Evolutionary conservation across 2,329 filamentous ascomycete genomes (phyloP), one percentile per base, ranked within the genome.

Genomic region (Dichotomopilus funicola): DNA sequence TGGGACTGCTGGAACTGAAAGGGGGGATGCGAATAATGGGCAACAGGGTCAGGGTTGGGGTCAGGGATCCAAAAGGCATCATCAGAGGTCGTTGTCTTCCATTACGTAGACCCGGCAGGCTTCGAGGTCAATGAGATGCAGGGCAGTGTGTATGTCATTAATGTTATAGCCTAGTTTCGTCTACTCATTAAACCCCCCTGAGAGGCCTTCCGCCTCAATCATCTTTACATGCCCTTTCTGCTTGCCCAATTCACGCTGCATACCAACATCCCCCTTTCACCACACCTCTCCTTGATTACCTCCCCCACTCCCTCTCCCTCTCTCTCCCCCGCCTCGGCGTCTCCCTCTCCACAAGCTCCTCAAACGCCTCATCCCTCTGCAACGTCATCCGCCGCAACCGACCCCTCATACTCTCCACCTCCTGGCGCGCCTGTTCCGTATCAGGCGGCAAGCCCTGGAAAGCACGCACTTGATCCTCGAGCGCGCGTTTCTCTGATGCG

Each of bases 361-460:
- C 89, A 67, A 95, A 95, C 53, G 89, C 75, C 35, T 73, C 77
- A 67, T 96, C 89, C 53, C 91, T 79, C 62, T 78, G 77, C 60
- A 76, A 76, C 34, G 78, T 84, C 51, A 89, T 71, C 8, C 73
- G 71, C 41, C 78, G 76, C 46, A 95, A 73, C 64, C 90, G 82
- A 1, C 74, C 72, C 57, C 87, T 80, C 44, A 91, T 71, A 35
- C 77, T 74, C 61, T 88, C 86, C 34, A 96, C 76, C 67, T 89
- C 84, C n/a, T 75, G 72, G 62, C 85, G 79, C 38, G 90, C 90
- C 47, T 81, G 77, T 48, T 85, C 79, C 7, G 80, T 71, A 65
- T 95, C 85, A 5, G 83, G 84, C 1, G 91, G 88, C 57, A 96
- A 70, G 6, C 86, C 84, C 52, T 85, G 80, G 62, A 90, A 95